Conservation (phyloP, 306 rosid genomes). For the Rosa rugosa region DNA sequence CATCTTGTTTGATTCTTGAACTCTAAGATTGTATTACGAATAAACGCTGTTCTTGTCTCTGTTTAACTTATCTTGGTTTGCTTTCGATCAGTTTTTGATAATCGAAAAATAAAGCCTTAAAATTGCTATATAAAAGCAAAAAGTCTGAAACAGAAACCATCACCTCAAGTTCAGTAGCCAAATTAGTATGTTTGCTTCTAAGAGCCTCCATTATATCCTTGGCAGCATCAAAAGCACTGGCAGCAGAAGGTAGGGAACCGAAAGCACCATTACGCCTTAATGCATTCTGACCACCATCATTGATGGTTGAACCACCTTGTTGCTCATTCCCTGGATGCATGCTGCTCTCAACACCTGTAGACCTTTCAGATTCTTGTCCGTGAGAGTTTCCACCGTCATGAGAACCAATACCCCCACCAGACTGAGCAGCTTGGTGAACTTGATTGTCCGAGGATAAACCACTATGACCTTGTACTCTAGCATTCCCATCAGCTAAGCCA, state of each 20-base stretch:
- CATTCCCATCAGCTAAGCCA: constrained; percentile 74
- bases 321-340: constrained; percentile 82
- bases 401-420: constrained; percentile 75
- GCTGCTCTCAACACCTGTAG: constrained; percentile 73
- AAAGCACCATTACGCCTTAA: constrained; percentile 83
- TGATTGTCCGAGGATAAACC: constrained; percentile 64
- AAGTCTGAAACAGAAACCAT: constrained; percentile 18
- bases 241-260: constrained; percentile 91
- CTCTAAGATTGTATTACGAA: neutral
- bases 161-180: constrained; percentile 99
- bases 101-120: neutral
- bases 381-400: constrained; percentile 90
- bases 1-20: neutral
- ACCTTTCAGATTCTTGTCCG: constrained; percentile 92
- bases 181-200: constrained; percentile 94
- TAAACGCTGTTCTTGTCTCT: neutral
- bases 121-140: neutral
- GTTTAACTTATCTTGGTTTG: neutral
- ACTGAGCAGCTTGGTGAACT: constrained; percentile 74
- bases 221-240: constrained; percentile 99
- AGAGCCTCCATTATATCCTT: constrained; percentile 99
- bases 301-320: constrained; percentile 75
- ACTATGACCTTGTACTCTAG: constrained; percentile 73
- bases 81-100: neutral
- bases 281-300: constrained; percentile 82